phyloP scores from a whole-genome alignment of 2,329 filamentous ascomycete species.

The Colletotrichum cereale region DNA sequence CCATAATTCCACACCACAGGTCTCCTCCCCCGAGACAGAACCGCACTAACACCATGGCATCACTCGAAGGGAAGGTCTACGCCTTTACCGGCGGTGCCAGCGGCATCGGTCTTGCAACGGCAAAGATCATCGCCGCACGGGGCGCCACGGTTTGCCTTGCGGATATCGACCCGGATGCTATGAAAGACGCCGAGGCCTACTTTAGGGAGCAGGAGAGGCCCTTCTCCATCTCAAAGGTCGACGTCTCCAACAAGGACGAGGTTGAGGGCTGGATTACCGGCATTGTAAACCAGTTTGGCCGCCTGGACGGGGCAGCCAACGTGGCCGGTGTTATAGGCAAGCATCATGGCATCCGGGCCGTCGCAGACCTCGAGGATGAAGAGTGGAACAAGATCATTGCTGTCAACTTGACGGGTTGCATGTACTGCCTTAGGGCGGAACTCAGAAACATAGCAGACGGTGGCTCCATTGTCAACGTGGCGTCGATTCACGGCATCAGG shows the following conservation, averaged over 20 bases:
- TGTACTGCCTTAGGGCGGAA: conserved; percentile 63
- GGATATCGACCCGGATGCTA: conserved; percentile 51
- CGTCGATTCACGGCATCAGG: conserved; percentile 63
- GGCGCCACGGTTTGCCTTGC: conserved; percentile 54
- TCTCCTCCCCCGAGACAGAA: background rate
- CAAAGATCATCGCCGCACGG: conserved; percentile 51
- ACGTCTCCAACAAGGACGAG: conserved; percentile 60
- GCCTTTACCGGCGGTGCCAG: conserved; percentile 50
- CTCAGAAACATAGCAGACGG: conserved; percentile 59
- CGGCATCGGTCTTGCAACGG: conserved; percentile 57
- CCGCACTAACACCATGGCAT: conserved; percentile 42
- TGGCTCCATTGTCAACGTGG: conserved; percentile 71
- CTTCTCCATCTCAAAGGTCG: conserved; percentile 54
- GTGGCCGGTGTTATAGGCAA: conserved; percentile 65
- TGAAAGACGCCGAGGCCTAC: conserved; percentile 48
- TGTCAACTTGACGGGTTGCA: conserved; percentile 64
- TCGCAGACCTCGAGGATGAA: conserved; percentile 58
- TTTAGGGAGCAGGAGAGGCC: conserved; percentile 43
- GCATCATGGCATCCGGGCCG: conserved; percentile 53
- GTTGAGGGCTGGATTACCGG: conserved; percentile 64
- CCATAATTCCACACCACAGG: background rate
- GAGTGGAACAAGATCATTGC: conserved; percentile 63
- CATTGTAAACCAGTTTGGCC: conserved; percentile 62
- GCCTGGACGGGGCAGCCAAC: conserved; percentile 67
- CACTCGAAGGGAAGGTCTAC: conserved; percentile 49